Evolutionary conservation across 495 filamentous ascomycete species (phyloP), one percentile per base, ranked within the genome.

Genomic region (Sphaerosporella brunnea): DNA sequence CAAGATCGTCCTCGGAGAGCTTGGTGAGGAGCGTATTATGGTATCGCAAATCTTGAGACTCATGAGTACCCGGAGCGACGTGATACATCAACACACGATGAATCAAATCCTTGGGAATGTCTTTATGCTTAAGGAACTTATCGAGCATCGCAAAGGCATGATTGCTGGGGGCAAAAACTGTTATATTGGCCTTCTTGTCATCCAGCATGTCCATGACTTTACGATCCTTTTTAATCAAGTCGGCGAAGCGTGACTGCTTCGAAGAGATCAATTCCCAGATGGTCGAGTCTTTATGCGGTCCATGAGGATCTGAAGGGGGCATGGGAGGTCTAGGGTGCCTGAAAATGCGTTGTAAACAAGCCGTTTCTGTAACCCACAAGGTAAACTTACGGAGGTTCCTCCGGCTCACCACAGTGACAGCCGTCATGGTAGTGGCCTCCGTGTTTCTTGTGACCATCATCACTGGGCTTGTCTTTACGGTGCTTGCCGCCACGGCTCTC

Each of bases 121-220:
- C 70, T 51, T 61, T 55, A 41, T 65, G 61, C 59, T 56, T 61
- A 50, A 73, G 63, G 49, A 85, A 69, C 61, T 75, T 75, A 41
- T 78, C 71, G 23, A 66, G 52, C 21, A 51, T 58, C 20, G 53
- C 52, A 47, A 90, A 82, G 21, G 82, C 84, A 26, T 64, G 63
- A 62, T 93, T 77, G 2, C 73, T 77, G 1, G 85, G 84, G 18
- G 82, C 79, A 53, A 95, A 90, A 50, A 86, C 60, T 2, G 86
- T 93, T 57, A 78, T 70, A 55, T 90, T 86, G 15, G 69, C 63
- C 8, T 61, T 47, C 4, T 77, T 84, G 52, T 73, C 69, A 54
- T 87, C 80, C 36, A 95, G 73, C 13, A 73, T 57, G 16, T 74
- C 54, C 28, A 84, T 74, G 15, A 95, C 66, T 21, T 87, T 75